Percentiles rank a stretch among this genome's conserved stretches.
Evolutionary conservation across 768 basidiomycete species (phyloP).

Genomic region (Exsudoporus frostii): DNA sequence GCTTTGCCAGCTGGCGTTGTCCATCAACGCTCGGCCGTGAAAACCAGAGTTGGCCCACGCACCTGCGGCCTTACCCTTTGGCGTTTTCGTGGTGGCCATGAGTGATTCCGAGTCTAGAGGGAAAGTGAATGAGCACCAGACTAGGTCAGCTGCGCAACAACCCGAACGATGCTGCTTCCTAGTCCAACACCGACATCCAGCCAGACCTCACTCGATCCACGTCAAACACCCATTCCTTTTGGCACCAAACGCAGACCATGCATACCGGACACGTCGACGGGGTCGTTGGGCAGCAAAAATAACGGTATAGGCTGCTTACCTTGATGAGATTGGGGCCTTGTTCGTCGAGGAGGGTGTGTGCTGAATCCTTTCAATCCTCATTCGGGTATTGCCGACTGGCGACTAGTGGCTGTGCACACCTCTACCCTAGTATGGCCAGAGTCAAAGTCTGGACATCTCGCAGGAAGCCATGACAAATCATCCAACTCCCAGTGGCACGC

Average conservation of each 20-base stretch:
- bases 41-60: slow-evolving; percentile 11
- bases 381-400: slow-evolving; percentile 25
- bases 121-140: slow-evolving; percentile 2
- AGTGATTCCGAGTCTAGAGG: slow-evolving; percentile 11
- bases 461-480: too few species aligned
- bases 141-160: neutral
- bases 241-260: neutral
- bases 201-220: slow-evolving; percentile 19
- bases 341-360: slow-evolving; percentile 20
- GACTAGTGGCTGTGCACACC: slow-evolving; percentile 22
- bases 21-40: slow-evolving; percentile 4
- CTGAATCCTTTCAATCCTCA: neutral
- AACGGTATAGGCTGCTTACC: slow-evolving; percentile 15
- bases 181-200: slow-evolving; percentile 26
- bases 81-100: slow-evolving; percentile 70
- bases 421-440: too few species aligned
- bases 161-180: neutral
- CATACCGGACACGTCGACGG: neutral
- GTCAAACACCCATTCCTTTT: neutral
- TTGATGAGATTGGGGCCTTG: slow-evolving; percentile 28
- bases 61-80: slow-evolving; percentile 60
- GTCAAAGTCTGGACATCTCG: too few species aligned
- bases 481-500: too few species aligned
- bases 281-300: neutral
- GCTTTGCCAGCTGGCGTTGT: slow-evolving; percentile 29